These are phyloP conservation scores for Zostera marina DNA, from an alignment of 116 monocot species.

Conservation along the genomic window DNA sequence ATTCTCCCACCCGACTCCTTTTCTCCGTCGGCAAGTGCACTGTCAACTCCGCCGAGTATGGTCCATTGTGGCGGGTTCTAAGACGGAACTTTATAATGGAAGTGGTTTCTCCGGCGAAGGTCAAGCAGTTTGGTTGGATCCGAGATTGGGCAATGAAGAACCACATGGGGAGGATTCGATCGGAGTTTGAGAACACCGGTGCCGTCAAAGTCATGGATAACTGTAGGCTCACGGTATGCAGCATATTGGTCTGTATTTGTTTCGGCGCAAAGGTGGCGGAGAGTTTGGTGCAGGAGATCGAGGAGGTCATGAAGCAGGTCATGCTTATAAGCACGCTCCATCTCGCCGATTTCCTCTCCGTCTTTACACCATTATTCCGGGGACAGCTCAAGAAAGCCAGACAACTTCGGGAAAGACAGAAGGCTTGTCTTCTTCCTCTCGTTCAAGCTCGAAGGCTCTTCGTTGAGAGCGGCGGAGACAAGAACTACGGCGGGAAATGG, in stretches of 20 bases:
- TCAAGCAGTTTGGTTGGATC: constrained; percentile 51
- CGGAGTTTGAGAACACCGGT: constrained; percentile 15
- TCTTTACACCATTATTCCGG: constrained; percentile 53
- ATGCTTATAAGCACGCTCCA: constrained; percentile 72
- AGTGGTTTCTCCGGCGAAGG: constrained; percentile 9
- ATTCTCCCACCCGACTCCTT: constrained; percentile 7
- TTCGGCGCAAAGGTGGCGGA: constrained; percentile 68
- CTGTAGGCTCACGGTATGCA: constrained; percentile 77
- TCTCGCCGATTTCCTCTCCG: constrained; percentile 72
- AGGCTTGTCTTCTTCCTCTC: constrained; percentile 53
- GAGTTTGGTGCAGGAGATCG: constrained; percentile 37
- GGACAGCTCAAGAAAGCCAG: constrained; percentile 39
- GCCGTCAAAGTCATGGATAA: constrained; percentile 36
- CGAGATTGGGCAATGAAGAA: constrained; percentile 66
- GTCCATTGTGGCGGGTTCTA: constrained; percentile 13
- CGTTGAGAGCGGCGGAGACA: constrained; percentile 23
- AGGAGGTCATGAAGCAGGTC: constrained; percentile 66
- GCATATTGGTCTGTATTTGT: constrained; percentile 82
- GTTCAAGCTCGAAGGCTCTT: constrained; percentile 42
- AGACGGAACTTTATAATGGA: constrained; percentile 11
- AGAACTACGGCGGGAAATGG: constrained; percentile 9
- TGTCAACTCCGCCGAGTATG: constrained; percentile 14
- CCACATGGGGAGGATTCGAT: constrained; percentile 40
- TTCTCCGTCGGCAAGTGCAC: constrained; percentile 9
- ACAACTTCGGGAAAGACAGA: constrained; percentile 38